A percentile compares a stretch with the other conserved stretches of the same genome.
These are phyloP conservation scores for Gracilaria domingensis DNA, from an alignment of 23 red algal species.

Conservation along the genomic window DNA sequence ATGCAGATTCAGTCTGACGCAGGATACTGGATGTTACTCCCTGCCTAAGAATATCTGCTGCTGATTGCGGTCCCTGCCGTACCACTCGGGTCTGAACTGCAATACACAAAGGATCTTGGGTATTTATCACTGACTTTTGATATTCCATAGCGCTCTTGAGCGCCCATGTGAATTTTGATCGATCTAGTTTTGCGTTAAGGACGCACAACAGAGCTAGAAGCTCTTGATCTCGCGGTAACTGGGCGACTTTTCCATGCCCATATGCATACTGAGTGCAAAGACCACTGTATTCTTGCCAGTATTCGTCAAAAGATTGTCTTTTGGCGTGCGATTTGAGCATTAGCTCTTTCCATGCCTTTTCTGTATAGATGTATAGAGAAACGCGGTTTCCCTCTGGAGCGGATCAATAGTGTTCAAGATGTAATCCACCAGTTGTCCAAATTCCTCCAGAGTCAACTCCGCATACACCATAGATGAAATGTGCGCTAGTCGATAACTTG, in stretches of 20 bases:
- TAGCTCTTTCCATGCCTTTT: too few species aligned
- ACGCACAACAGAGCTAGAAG: background rate
- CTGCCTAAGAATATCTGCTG: background rate
- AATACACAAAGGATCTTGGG: background rate
- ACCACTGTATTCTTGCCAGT: constrained; percentile 10
- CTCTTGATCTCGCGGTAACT: constrained; percentile 3
- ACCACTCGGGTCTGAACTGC: background rate
- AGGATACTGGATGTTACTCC: background rate
- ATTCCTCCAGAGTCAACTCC: too few species aligned
- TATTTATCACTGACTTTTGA: background rate
- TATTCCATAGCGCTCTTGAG: background rate
- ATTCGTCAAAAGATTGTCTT: background rate
- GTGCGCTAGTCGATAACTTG: too few species aligned
- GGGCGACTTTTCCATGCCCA: constrained; percentile 4
- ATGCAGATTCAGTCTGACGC: background rate
- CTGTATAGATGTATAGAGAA: too few species aligned
- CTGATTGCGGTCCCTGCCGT: background rate
- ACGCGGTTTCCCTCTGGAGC: too few species aligned
- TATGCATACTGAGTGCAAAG: background rate
- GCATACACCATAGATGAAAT: too few species aligned
- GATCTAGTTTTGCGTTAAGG: background rate
- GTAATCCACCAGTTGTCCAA: too few species aligned
- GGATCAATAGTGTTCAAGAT: too few species aligned
- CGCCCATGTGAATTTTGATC: background rate
- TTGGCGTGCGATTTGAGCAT: too few species aligned